Conservation (phyloP, 495 filamentous ascomycete genomes). For the Podospora pseudoanserina region DNA sequence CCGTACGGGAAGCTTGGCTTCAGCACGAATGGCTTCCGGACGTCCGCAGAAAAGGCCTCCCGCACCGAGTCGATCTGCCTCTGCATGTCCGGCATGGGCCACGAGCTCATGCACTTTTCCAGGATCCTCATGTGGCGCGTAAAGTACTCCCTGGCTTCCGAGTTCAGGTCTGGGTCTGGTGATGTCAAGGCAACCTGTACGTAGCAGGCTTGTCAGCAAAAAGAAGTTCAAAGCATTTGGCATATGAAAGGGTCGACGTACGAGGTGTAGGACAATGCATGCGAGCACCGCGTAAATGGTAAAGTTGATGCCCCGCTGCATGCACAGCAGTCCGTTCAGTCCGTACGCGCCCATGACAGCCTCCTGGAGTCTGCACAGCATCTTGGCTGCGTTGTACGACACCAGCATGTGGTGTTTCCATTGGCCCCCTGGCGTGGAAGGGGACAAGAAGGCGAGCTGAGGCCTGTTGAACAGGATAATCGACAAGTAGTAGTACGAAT, state of each 20-base stretch:
- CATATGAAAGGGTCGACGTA: conserved; percentile 43
- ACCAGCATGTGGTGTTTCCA: conserved; percentile 88
- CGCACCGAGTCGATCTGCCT: conserved; percentile 85
- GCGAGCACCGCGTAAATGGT: conserved; percentile 89
- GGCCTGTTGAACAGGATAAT: conserved; percentile 88
- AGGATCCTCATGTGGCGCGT: conserved; percentile 93
- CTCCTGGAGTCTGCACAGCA: conserved; percentile 87
- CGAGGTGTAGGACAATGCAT: conserved; percentile 92
- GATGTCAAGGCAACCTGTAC: conserved; percentile 89
- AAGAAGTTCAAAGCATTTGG: background rate
- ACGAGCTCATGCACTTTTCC: conserved; percentile 76
- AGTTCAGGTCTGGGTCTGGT: conserved; percentile 83
- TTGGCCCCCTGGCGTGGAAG: conserved; percentile 64
- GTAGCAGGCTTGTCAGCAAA: conserved; percentile 3
- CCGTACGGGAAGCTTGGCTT: conserved; percentile 86
- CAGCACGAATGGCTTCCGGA: conserved; percentile 78
- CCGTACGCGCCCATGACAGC: conserved; percentile 74
- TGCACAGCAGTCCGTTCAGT: conserved; percentile 77
- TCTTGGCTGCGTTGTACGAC: conserved; percentile 83
- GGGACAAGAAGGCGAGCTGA: conserved; percentile 74
- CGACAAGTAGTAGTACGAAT: conserved; percentile 85
- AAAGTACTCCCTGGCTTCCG: conserved; percentile 85
- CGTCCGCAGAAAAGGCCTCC: conserved; percentile 89
- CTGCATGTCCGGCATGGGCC: conserved; percentile 91
- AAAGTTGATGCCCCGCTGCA: conserved; percentile 94